Evolutionary conservation across 139 green algal species (phyloP).

Genomic region (Chlamydomonas sphaeroides): DNA sequence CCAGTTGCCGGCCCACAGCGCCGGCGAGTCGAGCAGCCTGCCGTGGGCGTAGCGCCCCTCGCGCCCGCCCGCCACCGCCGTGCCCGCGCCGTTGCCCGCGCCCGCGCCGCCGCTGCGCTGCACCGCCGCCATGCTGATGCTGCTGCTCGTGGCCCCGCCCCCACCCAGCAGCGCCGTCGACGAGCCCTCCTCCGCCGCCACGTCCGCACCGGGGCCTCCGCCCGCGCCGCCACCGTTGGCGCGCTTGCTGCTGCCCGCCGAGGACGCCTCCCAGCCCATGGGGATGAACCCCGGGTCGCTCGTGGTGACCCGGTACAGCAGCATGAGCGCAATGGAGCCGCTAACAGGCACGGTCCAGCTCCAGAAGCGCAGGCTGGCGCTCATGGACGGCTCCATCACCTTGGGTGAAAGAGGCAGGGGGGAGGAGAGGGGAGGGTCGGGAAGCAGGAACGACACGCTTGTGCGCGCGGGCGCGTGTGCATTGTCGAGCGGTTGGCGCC

Average conservation of each 20-base stretch:
- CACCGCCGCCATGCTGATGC: not conserved
- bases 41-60: not conserved
- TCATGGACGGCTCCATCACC: constrained; percentile 41
- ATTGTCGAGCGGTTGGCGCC: too few relatives aligned
- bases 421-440: too few relatives aligned
- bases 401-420: too few relatives aligned
- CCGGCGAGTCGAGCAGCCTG: constrained; percentile 81
- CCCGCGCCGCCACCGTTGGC: not conserved
- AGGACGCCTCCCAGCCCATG: constrained; percentile 51
- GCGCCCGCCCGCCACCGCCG: not conserved
- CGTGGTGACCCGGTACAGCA: constrained; percentile 83
- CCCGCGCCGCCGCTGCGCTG: not conserved
- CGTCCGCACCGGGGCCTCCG: not conserved
- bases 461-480: too few relatives aligned
- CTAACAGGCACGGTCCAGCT: constrained; percentile 37
- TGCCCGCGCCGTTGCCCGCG: not conserved
- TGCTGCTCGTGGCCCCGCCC: too few relatives aligned
- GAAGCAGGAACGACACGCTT: too few relatives aligned
- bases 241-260: constrained; percentile 5
- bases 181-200: not conserved
- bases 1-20: constrained; percentile 90
- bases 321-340: constrained; percentile 57
- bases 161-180: not conserved
- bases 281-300: constrained; percentile 85
- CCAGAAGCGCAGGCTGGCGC: constrained; percentile 4